Base-by-base conservation (phyloP, 306 rosid species). In the Quercus variabilis region DNA sequence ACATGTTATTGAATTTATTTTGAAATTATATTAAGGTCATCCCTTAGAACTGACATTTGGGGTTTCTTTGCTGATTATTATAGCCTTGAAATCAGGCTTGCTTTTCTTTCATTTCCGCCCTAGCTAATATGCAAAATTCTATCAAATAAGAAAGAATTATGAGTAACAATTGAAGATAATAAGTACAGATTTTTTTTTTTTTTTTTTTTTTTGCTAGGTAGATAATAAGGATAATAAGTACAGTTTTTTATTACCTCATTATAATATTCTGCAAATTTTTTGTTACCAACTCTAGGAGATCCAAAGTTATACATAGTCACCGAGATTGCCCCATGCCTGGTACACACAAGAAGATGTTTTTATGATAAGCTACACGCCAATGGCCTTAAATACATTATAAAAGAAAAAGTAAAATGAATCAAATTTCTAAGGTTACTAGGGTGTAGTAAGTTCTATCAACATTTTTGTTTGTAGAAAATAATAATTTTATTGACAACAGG, bases 241-340 rank as follows among this genome's bases (percentile, higher is more conserved):
- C 17, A 77, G 55, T 35, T n/a, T 65, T 83, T 68, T 69, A 74
- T 62, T 81, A 95, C 99, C 99, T 91, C 82, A 73, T 95, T 92
- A 85, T 95, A 95, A 78, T 90, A 59, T 80, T 94, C 93, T 23
- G 97, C 98, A 85, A 95, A 95, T 86, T 81, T 85, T 89, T 79
- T 93, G 91, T 95, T 95, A 75, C 98, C 99, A 76, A 92, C 98
- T 88, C 99, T 88, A 49, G 99, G 99, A 87, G 98, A 95, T 85
- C 99, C 99, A 7, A 95, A 95, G 88, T 95, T 95, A 80, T 95
- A 95, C 99, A 92, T 91, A 62, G 96, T 89, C 78, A 95, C 80
- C 31, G 87, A 80, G 79, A 95, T 90, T 72, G 87, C 92, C 82
- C 91, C 94, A 33, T 41, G 71, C 91, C 98, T 95, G 78, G 25